Base-by-base conservation (phyloP, 306 rosid species). In the Pyrus pyrifolia region DNA sequence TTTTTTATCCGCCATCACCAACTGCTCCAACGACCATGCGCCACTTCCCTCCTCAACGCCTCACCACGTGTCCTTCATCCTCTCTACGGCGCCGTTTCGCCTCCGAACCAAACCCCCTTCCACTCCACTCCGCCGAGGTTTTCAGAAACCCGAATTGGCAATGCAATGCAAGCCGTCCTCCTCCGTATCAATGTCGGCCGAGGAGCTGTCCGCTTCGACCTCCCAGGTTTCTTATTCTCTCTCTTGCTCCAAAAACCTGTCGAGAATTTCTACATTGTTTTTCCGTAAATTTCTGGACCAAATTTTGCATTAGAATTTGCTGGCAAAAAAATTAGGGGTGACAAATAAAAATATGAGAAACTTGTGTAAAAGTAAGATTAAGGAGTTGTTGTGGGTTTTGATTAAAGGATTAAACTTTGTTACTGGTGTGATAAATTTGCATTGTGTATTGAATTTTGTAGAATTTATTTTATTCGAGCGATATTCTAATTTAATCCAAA, bases 191-290 rank as follows among this genome's bases (percentile, higher is more conserved):
- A 77, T 81, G 86, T 60, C 90, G 1, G 77, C 88, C 1, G 31
- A 80, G 1, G 80, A 83, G 2, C 79, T 82, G 38, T 78, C 90
- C 68, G 29, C 62, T 87, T 80, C 91, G 53, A 31, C 64, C 70
- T 85, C 88, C 72, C 92, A 88, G 98, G 97, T 94, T 86, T 22
- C 55, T 30, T 35, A 18, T 18, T 49, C 21, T 49, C 55, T 46
- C 44, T 30, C 75, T 57, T 65, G 18, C 27, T 10, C 35, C 57
- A 7, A 11, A 42, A 62, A 15, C 21, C n/a, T 12, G 19, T 3
- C 33, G 58, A 11, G 38, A 62, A 18, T 57, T 73, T 67, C 4
- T 27, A 62, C 62, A 23, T 33, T 80, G 44, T 8, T 23, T 49
- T 76, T 27, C 73, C 15, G 0, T 4, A 7, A 6, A 10, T 76